Base-by-base conservation (phyloP, 495 filamentous ascomycete genomes). In the Pyrenopolyporus hunteri region DNA sequence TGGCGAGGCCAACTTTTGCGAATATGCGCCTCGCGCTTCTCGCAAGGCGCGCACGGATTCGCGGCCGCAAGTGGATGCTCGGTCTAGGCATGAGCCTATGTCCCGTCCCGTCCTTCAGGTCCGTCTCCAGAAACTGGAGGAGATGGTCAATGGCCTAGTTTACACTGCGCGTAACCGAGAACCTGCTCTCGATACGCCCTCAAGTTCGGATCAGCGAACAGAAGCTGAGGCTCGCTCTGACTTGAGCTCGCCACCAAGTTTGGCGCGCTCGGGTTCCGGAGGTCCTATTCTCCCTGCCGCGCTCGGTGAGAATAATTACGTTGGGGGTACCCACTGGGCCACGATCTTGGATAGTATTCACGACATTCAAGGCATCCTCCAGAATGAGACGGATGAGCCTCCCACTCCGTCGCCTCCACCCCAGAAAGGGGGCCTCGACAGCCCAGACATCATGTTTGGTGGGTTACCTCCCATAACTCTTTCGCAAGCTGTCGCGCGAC, bases 291-390 rank as follows among this genome's bases (percentile, higher is more conserved):
- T 68, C 17, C 49, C 55, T n/a, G 51, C 61, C 28, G 46, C 59
- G 2, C 43, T 54, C 16, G 59, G 58, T 13, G 73, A 70, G 57
- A 60, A 64, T 19, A 69, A 57, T 10, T 82, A 81, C 46, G 73
- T 80, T 33, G 78, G 76, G 11, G 73, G 70, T 6, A 78, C 78
- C 14, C 76, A 82, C 47, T 82, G 78, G 79, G 73, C 77, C 19
- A 73, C 80, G 1, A 77, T 84, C 26, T 70, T 82, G 4, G 74
- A 82, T 29, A 76, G 70, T 50, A 73, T 72, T 25, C 66, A 72
- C 39, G 72, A 74, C 31, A 71, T 71, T 31, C 66, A 71, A 53
- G 63, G 60, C 13, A 67, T 69, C 32, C 61, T 73, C 19, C 60
- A 70, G 14, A 66, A 46, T 44, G 72, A 76, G 40, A 39, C 61